A percentile compares a stretch with the other conserved stretches of the same genome.
phyloP scores from a whole-genome alignment of 140 eudicot genomes.

The Senecio squalidus region DNA sequence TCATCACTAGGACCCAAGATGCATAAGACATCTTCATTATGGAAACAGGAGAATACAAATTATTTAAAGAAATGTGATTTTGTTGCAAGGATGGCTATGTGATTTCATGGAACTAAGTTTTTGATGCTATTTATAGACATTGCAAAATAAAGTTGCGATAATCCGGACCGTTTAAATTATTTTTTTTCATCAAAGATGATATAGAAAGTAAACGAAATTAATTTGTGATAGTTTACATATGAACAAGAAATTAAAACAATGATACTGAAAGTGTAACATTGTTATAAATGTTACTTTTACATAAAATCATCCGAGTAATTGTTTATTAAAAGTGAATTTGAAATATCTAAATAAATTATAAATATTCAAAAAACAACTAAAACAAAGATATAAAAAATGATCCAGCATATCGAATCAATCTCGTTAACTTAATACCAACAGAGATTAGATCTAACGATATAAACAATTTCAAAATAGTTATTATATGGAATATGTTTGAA shows the following conservation, averaged over 20 bases:
- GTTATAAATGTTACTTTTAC: not conserved
- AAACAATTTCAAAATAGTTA: too few species aligned
- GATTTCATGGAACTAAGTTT: not conserved
- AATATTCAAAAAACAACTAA: too few species aligned
- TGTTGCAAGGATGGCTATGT: not conserved
- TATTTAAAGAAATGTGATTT: not conserved
- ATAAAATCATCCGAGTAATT: too few species aligned
- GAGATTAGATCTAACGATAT: too few species aligned
- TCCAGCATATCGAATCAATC: too few species aligned
- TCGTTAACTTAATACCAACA: too few species aligned
- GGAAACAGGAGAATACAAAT: too few species aligned
- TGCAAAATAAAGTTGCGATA: not conserved
- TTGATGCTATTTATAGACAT: slow-evolving; percentile 6
- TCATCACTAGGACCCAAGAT: not conserved
- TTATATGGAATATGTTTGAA: too few species aligned
- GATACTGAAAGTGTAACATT: not conserved
- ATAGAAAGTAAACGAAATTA: not conserved
- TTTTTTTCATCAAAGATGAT: not conserved
- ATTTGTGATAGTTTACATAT: too few species aligned
- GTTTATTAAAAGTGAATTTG: too few species aligned
- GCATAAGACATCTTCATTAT: not conserved
- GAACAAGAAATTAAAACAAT: not conserved
- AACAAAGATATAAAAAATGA: too few species aligned
- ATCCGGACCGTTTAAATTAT: slow-evolving; percentile 1
- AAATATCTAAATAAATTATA: too few species aligned